phyloP scores from a whole-genome alignment of 768 basidiomycete genomes.

The Cystofilobasidium bisporidii region DNA sequence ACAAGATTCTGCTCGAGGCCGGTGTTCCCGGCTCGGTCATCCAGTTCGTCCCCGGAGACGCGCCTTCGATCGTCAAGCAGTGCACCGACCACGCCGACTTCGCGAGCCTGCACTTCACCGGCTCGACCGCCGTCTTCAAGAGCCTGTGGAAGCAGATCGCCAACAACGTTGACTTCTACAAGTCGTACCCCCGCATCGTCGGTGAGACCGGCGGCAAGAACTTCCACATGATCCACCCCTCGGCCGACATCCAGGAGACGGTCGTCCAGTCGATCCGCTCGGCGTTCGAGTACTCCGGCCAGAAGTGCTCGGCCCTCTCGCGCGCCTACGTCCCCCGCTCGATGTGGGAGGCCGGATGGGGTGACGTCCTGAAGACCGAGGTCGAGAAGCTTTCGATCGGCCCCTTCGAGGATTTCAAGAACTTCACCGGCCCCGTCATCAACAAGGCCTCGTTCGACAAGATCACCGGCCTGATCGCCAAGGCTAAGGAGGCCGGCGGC shows the following conservation, averaged over 20 bases:
- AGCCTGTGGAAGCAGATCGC: constrained; percentile 95
- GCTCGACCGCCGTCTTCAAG: constrained; percentile 88
- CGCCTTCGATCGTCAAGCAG: constrained; percentile 57
- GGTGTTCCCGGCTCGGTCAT: constrained; percentile 90
- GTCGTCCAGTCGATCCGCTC: constrained; percentile 76
- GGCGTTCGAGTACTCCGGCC: constrained; percentile 94
- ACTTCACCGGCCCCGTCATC: constrained; percentile 96
- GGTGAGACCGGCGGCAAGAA: constrained; percentile 97
- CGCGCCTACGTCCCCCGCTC: constrained; percentile 80
- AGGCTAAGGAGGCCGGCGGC: constrained; percentile 80
- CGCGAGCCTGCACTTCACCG: constrained; percentile 89
- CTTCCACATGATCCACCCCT: constrained; percentile 84
- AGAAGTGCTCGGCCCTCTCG: constrained; percentile 94
- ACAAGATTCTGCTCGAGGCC: constrained; percentile 85
- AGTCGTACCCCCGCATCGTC: constrained; percentile 83
- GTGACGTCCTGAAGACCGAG: constrained; percentile 62
- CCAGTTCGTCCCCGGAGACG: constrained; percentile 69
- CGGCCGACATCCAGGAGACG: constrained; percentile 80
- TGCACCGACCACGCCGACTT: constrained; percentile 70
- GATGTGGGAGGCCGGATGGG: constrained; percentile 76
- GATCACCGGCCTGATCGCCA: constrained; percentile 67
- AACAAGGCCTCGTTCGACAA: constrained; percentile 81
- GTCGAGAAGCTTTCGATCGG: constrained; percentile 80
- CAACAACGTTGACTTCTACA: constrained; percentile 74
- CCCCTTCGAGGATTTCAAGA: constrained; percentile 57